Percentiles rank a stretch among this genome's conserved stretches.
Evolutionary conservation across 768 basidiomycete genomes (phyloP).

Genomic region (Termitomyces titanicus): DNA sequence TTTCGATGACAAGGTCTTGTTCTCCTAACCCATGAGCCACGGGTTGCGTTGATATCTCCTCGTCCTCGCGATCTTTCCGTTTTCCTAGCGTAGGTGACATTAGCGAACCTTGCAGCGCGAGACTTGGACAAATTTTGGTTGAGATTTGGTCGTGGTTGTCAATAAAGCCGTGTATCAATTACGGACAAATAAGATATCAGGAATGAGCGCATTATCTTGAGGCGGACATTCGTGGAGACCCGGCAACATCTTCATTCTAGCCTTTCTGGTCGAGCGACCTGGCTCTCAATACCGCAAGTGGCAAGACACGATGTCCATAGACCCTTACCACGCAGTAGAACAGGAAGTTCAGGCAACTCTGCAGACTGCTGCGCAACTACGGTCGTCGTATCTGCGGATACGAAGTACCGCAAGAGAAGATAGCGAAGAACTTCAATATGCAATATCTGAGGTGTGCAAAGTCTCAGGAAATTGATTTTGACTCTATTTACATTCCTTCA

Average conservation of each 20-base stretch:
- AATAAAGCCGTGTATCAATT: not conserved
- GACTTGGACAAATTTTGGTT: not conserved
- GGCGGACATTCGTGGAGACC: not conserved
- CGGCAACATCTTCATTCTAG: not conserved
- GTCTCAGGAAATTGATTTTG: not conserved
- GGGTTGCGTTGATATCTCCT: constrained; percentile 16
- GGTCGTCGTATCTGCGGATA: constrained; percentile 76
- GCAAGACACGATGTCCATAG: constrained; percentile 50
- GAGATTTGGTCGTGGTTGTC: constrained; percentile 2
- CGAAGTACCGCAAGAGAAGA: constrained; percentile 68
- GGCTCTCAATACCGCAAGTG: not conserved
- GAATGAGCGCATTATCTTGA: not conserved
- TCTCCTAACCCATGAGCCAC: constrained; percentile 30
- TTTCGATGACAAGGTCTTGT: not conserved
- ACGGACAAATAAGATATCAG: not conserved
- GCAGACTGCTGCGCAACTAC: constrained; percentile 65
- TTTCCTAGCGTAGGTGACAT: constrained; percentile 35
- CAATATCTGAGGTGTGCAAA: constrained; percentile 65
- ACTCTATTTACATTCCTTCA: not conserved
- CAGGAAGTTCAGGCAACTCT: constrained; percentile 78
- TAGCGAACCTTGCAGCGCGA: not conserved
- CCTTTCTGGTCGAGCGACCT: not conserved
- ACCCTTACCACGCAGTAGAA: constrained; percentile 87
- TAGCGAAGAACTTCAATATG: constrained; percentile 80
- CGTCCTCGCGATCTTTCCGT: constrained; percentile 37